phyloP scores from a whole-genome alignment of 164 flowering plant species.

The Pachysandra terminalis region DNA sequence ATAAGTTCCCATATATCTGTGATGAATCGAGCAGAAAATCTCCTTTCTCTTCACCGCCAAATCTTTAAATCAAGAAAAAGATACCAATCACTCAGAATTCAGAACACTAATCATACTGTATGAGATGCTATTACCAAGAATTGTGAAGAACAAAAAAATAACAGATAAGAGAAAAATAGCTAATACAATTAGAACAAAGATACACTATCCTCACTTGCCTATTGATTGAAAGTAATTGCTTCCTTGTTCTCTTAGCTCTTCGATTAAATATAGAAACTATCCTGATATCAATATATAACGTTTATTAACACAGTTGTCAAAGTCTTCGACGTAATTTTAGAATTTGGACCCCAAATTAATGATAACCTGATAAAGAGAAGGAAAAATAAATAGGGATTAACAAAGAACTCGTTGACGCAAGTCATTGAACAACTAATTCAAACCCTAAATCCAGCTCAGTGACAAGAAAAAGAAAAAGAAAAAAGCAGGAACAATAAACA shows the following conservation, averaged over 20 bases:
- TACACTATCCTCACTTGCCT: background rate
- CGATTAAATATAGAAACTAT: background rate
- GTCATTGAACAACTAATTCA: conserved; percentile 1
- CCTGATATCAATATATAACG: conserved; percentile 1
- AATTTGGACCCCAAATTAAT: background rate
- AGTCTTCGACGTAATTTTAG: background rate
- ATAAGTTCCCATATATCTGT: background rate
- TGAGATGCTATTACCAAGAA: background rate
- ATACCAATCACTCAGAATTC: background rate
- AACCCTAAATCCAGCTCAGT: background rate
- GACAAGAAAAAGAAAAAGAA: background rate
- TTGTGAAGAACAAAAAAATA: background rate
- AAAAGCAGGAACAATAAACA: background rate
- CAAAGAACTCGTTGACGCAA: background rate
- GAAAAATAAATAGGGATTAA: too few relatives aligned
- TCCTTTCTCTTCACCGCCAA: background rate
- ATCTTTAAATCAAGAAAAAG: background rate
- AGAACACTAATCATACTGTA: background rate
- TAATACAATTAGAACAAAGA: background rate
- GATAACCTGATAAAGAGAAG: too few relatives aligned
- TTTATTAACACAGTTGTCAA: background rate
- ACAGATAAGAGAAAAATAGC: background rate
- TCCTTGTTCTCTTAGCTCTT: background rate
- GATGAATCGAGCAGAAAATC: background rate
- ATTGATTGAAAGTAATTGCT: background rate